Base-by-base conservation (phyloP, 192 early-diverging fungal species). In the Rhizophlyctis rosea region DNA sequence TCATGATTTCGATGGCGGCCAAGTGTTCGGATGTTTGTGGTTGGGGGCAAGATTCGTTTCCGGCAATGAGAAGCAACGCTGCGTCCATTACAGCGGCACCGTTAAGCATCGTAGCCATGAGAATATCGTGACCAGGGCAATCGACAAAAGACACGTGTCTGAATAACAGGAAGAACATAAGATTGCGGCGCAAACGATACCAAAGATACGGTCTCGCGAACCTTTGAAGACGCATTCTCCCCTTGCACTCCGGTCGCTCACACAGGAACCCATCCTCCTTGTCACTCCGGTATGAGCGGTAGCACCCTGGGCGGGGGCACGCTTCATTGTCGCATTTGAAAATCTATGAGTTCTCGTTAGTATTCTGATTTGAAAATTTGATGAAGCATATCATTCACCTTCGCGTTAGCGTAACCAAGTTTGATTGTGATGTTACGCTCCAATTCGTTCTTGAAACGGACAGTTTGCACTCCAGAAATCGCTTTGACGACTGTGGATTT, bases 351-450 rank as follows among this genome's bases (percentile, higher is more conserved):
- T n/a, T n/a, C n/a, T n/a, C n/a, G n/a, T n/a, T n/a, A n/a, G n/a
- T 5, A 74, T 4, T 14, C 35, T 31, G 24, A 24, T 30, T 23
- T 65, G 24, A n/a, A n/a, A n/a, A n/a, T n/a, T n/a, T n/a, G n/a
- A n/a, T 28, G 14, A 16, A 47, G 55, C 11, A 11, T 18, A 16
- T 51, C 21, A 0, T 32, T 55, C 54, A 90, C 87, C 80, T 99
- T 99, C 55, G 96, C 95, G 64, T 99, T 99, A 59, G 96, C 95
- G 68, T 99, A 99, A 51, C 96, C 96, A 35, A 99, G 84, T 78
- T 96, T 99, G 77, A 99, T 99, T 50, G 96, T 99, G 85, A 98
- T 99, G 79, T 99, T 99, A 69, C 93, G 87, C 80, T 96, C 93
- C 55, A 95, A 81, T 75, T 99, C 96, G 72, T 91, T 97, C 79